Conservation (phyloP, 352 stramenopile genomes). For the Pythium oligandrum region DNA sequence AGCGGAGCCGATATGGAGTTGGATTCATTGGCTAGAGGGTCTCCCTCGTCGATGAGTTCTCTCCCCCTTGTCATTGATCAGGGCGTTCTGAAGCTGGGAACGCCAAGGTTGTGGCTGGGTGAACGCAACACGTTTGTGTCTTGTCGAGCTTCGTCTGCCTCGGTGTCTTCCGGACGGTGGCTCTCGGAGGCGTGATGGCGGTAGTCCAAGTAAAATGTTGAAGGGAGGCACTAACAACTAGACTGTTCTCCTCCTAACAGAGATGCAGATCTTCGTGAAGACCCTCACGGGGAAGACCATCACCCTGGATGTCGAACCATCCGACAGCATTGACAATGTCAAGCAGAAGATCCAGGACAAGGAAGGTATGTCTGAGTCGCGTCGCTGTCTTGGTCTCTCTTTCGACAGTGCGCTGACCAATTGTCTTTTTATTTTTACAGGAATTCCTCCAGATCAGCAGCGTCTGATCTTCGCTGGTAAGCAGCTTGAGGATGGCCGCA, state of each 20-base stretch:
- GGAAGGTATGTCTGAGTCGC: conserved; percentile 77
- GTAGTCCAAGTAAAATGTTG: not conserved
- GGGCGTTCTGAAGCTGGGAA: no score
- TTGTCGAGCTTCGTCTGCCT: no score
- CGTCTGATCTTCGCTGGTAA: conserved; percentile 99
- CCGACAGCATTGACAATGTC: conserved; percentile 99
- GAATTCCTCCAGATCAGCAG: conserved; percentile 99
- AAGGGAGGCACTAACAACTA: conserved; percentile 9
- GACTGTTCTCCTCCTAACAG: conserved; percentile 24
- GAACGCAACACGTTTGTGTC: no score
- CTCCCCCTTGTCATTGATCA: no score
- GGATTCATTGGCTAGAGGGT: no score
- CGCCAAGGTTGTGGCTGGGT: no score
- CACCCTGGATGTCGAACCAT: conserved; percentile 99
- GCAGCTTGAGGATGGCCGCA: conserved; percentile 97
- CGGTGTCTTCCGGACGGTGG: not conserved
- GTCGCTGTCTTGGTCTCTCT: no score
- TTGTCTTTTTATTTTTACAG: conserved; percentile 18
- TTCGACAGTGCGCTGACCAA: not conserved
- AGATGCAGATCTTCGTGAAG: conserved; percentile 96
- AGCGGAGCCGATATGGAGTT: no score
- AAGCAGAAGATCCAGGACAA: conserved; percentile 99
- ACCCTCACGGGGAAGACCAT: conserved; percentile 99
- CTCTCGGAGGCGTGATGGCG: conserved; percentile 2
- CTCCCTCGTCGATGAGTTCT: no score